phyloP scores from a whole-genome alignment of 2,329 filamentous ascomycete species.

The Penicillium sp. region DNA sequence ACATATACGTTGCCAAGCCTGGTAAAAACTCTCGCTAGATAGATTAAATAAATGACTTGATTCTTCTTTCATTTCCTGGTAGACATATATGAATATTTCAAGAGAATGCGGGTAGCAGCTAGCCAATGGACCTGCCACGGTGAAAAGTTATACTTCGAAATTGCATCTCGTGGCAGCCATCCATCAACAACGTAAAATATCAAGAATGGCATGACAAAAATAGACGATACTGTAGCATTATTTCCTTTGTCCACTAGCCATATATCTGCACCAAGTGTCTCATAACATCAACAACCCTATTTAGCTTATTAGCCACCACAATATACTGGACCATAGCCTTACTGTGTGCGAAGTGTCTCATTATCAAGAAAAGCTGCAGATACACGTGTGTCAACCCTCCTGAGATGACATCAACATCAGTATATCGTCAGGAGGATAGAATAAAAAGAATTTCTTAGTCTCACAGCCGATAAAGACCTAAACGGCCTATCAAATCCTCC shows the following conservation, averaged over 20 bases:
- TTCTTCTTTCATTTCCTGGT: no score
- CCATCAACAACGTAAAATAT: not conserved
- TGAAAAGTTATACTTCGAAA: not conserved
- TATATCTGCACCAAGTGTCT: conserved; percentile 31
- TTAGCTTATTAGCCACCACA: conserved; percentile 3
- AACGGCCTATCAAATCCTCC: conserved; percentile 33
- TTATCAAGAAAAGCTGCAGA: conserved; percentile 38
- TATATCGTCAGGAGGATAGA: not conserved
- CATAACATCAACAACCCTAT: conserved; percentile 32
- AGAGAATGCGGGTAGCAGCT: no score
- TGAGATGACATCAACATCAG: conserved; percentile 22
- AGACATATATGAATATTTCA: no score
- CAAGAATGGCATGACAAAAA: not conserved
- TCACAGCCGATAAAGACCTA: conserved; percentile 35
- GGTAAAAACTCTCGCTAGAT: no score
- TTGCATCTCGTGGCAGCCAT: not conserved
- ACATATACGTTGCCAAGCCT: no score
- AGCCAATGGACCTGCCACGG: no score
- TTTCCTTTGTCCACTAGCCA: conserved; percentile 17
- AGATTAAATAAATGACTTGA: no score
- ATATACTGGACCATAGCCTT: conserved; percentile 3
- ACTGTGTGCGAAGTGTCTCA: conserved; percentile 34
- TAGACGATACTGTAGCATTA: not conserved
- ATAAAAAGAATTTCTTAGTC: conserved; percentile 2
- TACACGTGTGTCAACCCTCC: conserved; percentile 42